Evolutionary conservation across 2,329 filamentous ascomycete species (phyloP).

Genomic region (Phyllosticta ampelicida): DNA sequence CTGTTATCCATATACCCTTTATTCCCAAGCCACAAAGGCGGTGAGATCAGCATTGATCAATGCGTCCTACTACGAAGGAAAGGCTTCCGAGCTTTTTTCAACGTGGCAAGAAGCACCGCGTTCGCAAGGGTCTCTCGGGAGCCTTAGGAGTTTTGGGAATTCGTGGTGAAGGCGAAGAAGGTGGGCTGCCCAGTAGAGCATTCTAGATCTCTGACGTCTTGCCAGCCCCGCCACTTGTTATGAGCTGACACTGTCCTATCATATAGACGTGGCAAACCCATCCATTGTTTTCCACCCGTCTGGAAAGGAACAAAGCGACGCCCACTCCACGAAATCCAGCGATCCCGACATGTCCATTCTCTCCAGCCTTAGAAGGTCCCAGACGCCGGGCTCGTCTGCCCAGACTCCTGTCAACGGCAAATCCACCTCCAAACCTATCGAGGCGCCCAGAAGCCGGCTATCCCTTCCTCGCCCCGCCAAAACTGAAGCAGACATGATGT

Average conservation of each 20-base stretch:
- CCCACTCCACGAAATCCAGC: conserved; percentile 4
- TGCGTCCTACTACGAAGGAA: conserved; percentile 11
- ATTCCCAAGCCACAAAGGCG: conserved; percentile 8
- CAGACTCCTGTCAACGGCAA: conserved; percentile 1
- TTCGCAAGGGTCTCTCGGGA: conserved; percentile 10
- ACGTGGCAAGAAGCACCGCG: conserved; percentile 10
- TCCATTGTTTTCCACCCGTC: conserved; percentile 5
- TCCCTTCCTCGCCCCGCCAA: conserved; percentile 5
- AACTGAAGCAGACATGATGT: conserved; percentile 8
- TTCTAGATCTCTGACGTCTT: conserved; percentile 10
- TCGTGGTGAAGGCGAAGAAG: conserved; percentile 9
- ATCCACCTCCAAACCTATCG: conserved; percentile 8
- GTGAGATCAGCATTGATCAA: conserved; percentile 12
- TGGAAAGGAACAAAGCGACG: background rate
- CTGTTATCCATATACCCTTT: conserved; percentile 5
- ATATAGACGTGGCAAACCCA: background rate
- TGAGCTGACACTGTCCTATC: conserved; percentile 1
- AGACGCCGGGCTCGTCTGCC: conserved; percentile 5
- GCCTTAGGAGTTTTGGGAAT: conserved; percentile 9
- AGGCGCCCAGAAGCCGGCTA: conserved; percentile 3
- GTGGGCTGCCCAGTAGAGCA: conserved; percentile 3
- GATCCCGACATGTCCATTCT: conserved; percentile 11
- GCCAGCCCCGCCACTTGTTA: conserved; percentile 5
- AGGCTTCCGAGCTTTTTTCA: conserved; percentile 1
- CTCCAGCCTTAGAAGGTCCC: conserved; percentile 7